Percentiles rank a stretch among this genome's conserved stretches.
These are phyloP conservation scores for Pneumocystis canis DNA, from an alignment of 1,139 yeast genomes.

Conservation along the genomic window DNA sequence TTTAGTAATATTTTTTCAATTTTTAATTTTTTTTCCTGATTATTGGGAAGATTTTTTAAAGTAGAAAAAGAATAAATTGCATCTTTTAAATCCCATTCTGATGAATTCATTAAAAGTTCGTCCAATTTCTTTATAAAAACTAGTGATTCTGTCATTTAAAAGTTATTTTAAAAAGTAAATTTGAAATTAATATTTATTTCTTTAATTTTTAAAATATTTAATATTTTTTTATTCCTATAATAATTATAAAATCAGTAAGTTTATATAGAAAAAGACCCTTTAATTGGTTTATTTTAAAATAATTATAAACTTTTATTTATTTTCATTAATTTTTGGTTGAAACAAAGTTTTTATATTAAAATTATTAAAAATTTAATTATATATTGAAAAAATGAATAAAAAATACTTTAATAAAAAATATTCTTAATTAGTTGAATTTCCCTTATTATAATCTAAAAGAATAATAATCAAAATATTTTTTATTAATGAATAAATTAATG, in stretches of 20 bases:
- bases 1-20: neutral
- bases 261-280: too few species aligned
- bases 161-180: neutral
- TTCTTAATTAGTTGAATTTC: neutral
- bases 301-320: too few species aligned
- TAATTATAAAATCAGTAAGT: too few species aligned
- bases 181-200: neutral
- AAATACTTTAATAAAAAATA: too few species aligned
- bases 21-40: neutral
- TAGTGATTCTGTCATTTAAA: neutral
- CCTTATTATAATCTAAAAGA: too few species aligned
- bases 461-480: too few species aligned
- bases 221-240: too few species aligned
- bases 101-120: neutral
- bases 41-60: neutral
- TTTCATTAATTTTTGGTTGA: neutral
- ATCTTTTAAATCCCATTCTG: neutral
- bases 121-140: neutral
- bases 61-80: neutral
- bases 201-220: neutral
- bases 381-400: too few species aligned
- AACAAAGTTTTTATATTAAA: neutral
- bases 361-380: too few species aligned
- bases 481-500: neutral
- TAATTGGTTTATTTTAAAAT: too few species aligned